phyloP scores from a whole-genome alignment of 345 rosid species.

The Camelina neglecta region DNA sequence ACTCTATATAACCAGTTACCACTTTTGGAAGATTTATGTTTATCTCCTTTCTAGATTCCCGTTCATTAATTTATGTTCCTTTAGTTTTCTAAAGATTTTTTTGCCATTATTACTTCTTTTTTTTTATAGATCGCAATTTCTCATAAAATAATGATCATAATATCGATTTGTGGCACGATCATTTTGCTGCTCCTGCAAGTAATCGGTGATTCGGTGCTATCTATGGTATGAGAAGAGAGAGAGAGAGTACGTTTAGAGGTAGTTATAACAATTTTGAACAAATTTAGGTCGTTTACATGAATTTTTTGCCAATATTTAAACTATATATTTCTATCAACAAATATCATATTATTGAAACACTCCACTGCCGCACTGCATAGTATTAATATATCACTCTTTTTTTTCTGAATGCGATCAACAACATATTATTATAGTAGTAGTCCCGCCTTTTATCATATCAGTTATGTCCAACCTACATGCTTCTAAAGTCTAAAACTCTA shows the following conservation, averaged over 20 bases:
- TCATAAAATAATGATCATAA: background rate
- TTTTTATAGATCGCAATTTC: background rate
- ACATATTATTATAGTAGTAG: too few relatives aligned
- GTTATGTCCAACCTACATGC: too few relatives aligned
- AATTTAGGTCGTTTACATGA: background rate
- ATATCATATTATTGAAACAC: too few relatives aligned
- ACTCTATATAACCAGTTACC: background rate
- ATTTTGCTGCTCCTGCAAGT: background rate
- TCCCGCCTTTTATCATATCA: too few relatives aligned
- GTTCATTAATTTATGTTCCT: constrained; percentile 2
- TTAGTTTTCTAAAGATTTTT: background rate
- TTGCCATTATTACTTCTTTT: constrained; percentile 23
- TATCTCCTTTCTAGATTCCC: constrained; percentile 32
- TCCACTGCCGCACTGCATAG: too few relatives aligned
- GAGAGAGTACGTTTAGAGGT: background rate
- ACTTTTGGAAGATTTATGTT: constrained; percentile 37
- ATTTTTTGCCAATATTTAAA: too few relatives aligned
- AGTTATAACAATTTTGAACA: background rate
- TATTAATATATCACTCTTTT: too few relatives aligned
- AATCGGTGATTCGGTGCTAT: background rate
- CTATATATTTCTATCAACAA: too few relatives aligned
- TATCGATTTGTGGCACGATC: background rate
- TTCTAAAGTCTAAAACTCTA: too few relatives aligned
- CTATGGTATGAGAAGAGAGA: too few relatives aligned
- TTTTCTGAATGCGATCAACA: too few relatives aligned